phyloP scores from a whole-genome alignment of 164 flowering plant species.

The Echeveria elegans region DNA sequence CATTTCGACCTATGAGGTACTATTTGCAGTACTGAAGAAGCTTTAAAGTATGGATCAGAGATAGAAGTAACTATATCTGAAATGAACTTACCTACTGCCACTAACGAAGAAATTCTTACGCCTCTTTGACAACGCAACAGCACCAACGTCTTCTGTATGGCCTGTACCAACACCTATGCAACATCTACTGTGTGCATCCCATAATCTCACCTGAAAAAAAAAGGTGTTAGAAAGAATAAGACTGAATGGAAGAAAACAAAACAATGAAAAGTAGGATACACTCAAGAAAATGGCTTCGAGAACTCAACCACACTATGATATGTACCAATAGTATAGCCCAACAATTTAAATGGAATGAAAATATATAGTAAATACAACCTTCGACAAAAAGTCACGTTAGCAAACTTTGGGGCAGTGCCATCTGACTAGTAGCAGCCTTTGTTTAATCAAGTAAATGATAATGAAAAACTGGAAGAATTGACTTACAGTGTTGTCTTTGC shows the following conservation, averaged over 20 bases:
- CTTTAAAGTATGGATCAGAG: not conserved
- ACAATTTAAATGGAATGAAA: too few relatives aligned
- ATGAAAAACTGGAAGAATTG: not conserved
- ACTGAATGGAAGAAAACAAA: too few relatives aligned
- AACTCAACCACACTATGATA: too few relatives aligned
- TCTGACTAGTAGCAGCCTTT: too few relatives aligned
- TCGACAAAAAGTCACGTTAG: too few relatives aligned
- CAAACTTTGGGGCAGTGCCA: too few relatives aligned
- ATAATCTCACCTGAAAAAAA: slow-evolving; percentile 74
- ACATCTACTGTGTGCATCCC: slow-evolving; percentile 54
- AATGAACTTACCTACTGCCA: slow-evolving; percentile 62
- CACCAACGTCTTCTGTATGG: slow-evolving; percentile 81
- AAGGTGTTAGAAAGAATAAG: too few relatives aligned
- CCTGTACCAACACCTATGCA: slow-evolving; percentile 83
- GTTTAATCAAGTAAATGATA: not conserved
- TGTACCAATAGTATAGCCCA: too few relatives aligned
- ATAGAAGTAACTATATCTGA: not conserved
- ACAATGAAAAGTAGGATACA: too few relatives aligned
- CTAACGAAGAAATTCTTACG: slow-evolving; percentile 60
- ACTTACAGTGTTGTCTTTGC: slow-evolving; percentile 86
- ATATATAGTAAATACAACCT: too few relatives aligned
- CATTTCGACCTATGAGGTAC: not conserved
- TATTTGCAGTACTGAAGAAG: not conserved
- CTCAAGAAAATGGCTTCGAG: too few relatives aligned
- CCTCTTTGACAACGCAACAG: slow-evolving; percentile 83